Conservation (phyloP, 495 filamentous ascomycete genomes). For the Margaritispora aquatica region DNA sequence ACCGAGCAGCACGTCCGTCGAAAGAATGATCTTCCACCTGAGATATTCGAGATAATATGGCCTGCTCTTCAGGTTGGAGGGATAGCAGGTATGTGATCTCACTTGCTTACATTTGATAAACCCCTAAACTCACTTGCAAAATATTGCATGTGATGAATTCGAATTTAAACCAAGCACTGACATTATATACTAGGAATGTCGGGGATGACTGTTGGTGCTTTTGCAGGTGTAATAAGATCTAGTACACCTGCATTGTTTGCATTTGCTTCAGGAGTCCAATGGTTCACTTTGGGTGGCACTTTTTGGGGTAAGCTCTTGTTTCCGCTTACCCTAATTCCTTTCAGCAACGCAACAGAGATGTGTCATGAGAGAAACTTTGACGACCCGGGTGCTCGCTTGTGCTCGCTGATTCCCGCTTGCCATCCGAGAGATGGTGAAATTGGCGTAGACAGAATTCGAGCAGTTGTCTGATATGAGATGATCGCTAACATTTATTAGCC, state of each 20-base stretch:
- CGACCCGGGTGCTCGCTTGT: not conserved
- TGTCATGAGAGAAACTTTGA: no score
- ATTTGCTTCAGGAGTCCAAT: slow-evolving; percentile 66
- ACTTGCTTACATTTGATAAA: not conserved
- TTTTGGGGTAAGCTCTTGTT: slow-evolving; percentile 61
- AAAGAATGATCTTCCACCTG: slow-evolving; percentile 8
- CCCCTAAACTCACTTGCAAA: not conserved
- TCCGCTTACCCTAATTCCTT: no score
- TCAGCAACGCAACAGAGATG: no score
- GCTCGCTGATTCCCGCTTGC: no score
- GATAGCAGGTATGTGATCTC: slow-evolving; percentile 19
- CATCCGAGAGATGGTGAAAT: no score
- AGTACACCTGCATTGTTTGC: slow-evolving; percentile 63
- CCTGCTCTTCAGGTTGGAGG: slow-evolving; percentile 24
- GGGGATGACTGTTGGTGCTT: slow-evolving; percentile 21
- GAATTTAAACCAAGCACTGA: slow-evolving; percentile 3
- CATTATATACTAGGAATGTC: slow-evolving; percentile 15
- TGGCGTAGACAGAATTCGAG: no score
- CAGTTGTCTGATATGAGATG: no score
- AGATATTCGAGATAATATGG: slow-evolving; percentile 18
- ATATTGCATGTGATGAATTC: slow-evolving; percentile 11
- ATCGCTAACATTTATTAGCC: slow-evolving; percentile 20
- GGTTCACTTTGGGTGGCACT: slow-evolving; percentile 66
- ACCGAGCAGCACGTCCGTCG: not conserved
- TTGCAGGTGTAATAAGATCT: slow-evolving; percentile 62